Percentiles rank a stretch among this genome's conserved stretches.
Evolutionary conservation across 352 stramenopile genomes (phyloP).

Genomic region (Pythium monospermum): DNA sequence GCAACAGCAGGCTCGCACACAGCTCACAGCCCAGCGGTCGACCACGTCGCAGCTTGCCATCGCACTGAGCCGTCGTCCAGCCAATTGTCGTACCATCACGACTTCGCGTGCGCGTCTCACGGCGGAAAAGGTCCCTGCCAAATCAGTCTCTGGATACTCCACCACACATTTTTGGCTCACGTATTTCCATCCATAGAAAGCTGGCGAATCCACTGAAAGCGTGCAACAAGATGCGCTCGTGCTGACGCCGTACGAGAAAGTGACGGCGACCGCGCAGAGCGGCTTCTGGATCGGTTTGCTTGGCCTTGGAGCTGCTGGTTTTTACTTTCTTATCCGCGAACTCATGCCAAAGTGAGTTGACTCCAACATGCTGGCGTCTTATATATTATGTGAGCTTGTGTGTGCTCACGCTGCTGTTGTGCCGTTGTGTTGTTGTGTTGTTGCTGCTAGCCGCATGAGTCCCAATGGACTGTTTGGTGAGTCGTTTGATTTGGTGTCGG

Average conservation of each 20-base stretch:
- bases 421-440: not conserved
- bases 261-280: constrained; percentile 85
- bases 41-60: not conserved
- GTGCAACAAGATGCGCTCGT: constrained; percentile 75
- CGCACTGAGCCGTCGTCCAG: constrained; percentile 7
- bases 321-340: constrained; percentile 91
- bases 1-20: constrained; percentile 3
- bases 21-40: not conserved
- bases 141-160: not conserved
- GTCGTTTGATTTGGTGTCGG: constrained; percentile 62
- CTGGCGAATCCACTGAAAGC: constrained; percentile 31
- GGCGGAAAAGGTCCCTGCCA: constrained; percentile 46
- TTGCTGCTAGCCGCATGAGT: constrained; percentile 65
- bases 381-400: too few relatives aligned
- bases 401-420: too few relatives aligned
- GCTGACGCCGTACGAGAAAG: constrained; percentile 93
- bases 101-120: constrained; percentile 42
- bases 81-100: constrained; percentile 26
- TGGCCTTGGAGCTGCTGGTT: constrained; percentile 79
- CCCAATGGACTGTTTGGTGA: constrained; percentile 79
- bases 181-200: constrained; percentile 18
- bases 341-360: constrained; percentile 82
- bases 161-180: not conserved
- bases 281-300: constrained; percentile 86
- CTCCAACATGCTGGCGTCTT: not conserved